Evolutionary conservation across 371 early-diverging fungal species (phyloP).

Genomic region (Rhizopus sp.): DNA sequence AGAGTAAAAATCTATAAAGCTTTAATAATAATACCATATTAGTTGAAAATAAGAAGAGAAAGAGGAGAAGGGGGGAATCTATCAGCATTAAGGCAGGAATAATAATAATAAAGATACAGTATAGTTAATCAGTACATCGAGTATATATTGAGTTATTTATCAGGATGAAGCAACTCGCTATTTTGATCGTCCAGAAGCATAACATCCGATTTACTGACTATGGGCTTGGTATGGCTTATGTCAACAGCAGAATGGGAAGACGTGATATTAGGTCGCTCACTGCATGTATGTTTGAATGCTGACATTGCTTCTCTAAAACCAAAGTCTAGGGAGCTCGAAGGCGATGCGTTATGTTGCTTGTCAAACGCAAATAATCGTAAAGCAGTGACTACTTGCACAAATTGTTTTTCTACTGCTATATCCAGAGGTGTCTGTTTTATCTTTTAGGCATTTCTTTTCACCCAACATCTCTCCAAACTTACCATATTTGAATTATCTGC

Average conservation of each 20-base stretch:
- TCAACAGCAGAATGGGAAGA: slow-evolving; percentile 48
- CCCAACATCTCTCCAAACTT: not conserved
- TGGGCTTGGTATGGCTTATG: slow-evolving; percentile 15
- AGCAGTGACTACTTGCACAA: slow-evolving; percentile 65
- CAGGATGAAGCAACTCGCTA: slow-evolving; percentile 26
- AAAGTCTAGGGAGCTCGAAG: slow-evolving; percentile 48
- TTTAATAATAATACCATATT: no score
- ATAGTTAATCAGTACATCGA: no score
- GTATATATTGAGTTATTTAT: slow-evolving; percentile 11
- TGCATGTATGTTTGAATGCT: slow-evolving; percentile 36
- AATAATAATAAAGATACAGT: no score
- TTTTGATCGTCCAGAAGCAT: slow-evolving; percentile 43
- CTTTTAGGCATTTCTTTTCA: not conserved
- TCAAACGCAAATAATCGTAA: slow-evolving; percentile 56
- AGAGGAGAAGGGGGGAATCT: no score
- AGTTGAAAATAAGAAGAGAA: no score
- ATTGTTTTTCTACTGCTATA: slow-evolving; percentile 64
- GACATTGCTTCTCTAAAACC: slow-evolving; percentile 60
- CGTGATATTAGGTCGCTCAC: slow-evolving; percentile 12
- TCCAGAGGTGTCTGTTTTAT: slow-evolving; percentile 67
- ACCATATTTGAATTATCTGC: slow-evolving; percentile 59
- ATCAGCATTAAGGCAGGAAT: no score
- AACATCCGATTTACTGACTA: slow-evolving; percentile 18
- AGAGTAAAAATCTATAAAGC: no score
- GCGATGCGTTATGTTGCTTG: slow-evolving; percentile 49